Base-by-base conservation (phyloP, 2,329 filamentous ascomycete genomes). In the Pleurostoma richardsiae region DNA sequence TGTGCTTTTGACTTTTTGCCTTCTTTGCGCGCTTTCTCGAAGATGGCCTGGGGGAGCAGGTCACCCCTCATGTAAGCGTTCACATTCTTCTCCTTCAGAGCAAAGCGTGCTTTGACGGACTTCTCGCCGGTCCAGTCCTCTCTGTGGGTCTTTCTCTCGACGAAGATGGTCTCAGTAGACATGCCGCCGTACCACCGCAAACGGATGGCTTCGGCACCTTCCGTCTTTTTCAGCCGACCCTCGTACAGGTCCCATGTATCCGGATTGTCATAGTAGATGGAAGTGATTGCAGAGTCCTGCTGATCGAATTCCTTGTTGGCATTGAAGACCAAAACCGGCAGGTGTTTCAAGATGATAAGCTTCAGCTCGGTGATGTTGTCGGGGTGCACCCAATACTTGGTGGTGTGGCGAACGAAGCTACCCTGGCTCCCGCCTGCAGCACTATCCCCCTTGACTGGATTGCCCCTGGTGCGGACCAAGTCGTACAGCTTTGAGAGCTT, bases 101-200 rank as follows among this genome's bases (percentile, higher is more conserved):
- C 79, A 62, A 99, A 99, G 40, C 94, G 87, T 40, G 94, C 92
- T 73, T 99, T 99, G 70, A 99, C 94, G 2, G 92, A 97, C 71
- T 97, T 96, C 66, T 99, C 94, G 49, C 94, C 94, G 0, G 94
- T 99, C 94, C 94, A 99, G 66, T 99, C 94, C 67, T 99, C 94
- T 38, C 94, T 86, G 72, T 99, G 94, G 1, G 94, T 99, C 71
- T 99, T 99, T 52, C 94, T 83, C 73, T 99, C 94, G 28, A 99
- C 86, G 60, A 97, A 99, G 48, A 97, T 95, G 46, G 89, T 94
- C 62, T 97, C 91, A 45, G 76, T 90, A 58, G 94, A 83, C 92
- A 99, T 96, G 39, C 89, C 90, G 50, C 94, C 94, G 61, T 99
- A 99, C 94, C 94, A 99, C 55, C 94, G 82, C 50, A 99, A 76